phyloP scores from a whole-genome alignment of 192 early-diverging fungal species.

The Gonapodya sp. region DNA sequence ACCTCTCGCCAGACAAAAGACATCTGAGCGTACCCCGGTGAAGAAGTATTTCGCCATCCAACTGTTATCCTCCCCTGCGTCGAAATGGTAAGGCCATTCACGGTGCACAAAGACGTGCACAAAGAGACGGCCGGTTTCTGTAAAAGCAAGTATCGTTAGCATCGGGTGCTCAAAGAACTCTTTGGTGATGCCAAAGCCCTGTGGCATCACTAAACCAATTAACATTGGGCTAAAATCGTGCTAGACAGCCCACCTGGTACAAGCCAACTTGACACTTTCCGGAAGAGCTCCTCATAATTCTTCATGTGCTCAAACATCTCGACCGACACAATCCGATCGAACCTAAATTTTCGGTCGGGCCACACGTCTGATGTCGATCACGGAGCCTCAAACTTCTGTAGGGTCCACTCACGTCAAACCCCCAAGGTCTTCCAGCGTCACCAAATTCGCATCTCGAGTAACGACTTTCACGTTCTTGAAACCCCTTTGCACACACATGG shows the following conservation, averaged over 20 bases:
- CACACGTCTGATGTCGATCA: background rate
- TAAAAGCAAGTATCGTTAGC: background rate
- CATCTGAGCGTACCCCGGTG: constrained; percentile 38
- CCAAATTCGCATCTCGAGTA: constrained; percentile 45
- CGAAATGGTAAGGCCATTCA: constrained; percentile 47
- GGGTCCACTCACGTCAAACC: constrained; percentile 10
- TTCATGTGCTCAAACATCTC: constrained; percentile 66
- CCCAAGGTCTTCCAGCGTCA: constrained; percentile 24
- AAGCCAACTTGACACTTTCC: constrained; percentile 47
- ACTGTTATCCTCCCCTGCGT: constrained; percentile 34
- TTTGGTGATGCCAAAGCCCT: no score
- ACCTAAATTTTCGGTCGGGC: no score
- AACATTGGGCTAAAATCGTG: background rate
- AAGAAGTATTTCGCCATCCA: constrained; percentile 58
- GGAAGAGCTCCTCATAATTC: constrained; percentile 42
- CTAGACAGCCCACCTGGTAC: constrained; percentile 16
- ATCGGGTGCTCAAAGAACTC: no score
- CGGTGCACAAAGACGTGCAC: constrained; percentile 52
- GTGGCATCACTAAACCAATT: no score
- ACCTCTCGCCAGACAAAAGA: no score
- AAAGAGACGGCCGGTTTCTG: constrained; percentile 44
- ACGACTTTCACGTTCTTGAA: constrained; percentile 43
- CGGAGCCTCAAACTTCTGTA: background rate
- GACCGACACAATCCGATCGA: constrained; percentile 42
- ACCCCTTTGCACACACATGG: constrained; percentile 23